These are phyloP conservation scores for Colletotrichum truncatum DNA, from an alignment of 2,329 filamentous ascomycete genomes.

Conservation along the genomic window DNA sequence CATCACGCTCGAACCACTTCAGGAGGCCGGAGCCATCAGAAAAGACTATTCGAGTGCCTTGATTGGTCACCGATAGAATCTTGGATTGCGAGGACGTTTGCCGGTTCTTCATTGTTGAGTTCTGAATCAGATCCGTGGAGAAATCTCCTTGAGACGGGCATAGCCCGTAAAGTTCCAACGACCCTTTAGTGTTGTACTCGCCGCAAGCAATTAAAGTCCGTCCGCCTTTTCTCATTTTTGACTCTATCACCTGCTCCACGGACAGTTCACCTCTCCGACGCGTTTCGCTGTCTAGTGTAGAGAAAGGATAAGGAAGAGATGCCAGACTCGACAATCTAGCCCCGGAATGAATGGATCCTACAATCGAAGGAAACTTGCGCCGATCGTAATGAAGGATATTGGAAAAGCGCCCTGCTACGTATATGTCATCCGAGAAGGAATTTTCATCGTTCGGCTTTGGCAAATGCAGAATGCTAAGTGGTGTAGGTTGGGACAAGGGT, in stretches of 20 bases:
- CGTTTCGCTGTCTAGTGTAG: constrained; percentile 68
- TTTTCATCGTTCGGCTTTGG: constrained; percentile 61
- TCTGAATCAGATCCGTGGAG: constrained; percentile 39
- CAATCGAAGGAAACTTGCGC: constrained; percentile 80
- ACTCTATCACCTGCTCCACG: constrained; percentile 59
- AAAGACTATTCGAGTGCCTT: constrained; percentile 84
- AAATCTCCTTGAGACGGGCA: constrained; percentile 31
- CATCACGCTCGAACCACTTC: constrained; percentile 93
- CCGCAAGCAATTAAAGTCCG: constrained; percentile 83
- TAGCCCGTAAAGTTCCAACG: constrained; percentile 85
- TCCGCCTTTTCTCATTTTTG: constrained; percentile 62
- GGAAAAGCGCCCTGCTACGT: constrained; percentile 88
- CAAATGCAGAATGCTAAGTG: constrained; percentile 84
- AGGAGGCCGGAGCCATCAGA: constrained; percentile 86
- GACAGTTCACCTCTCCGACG: constrained; percentile 65
- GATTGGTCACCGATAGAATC: constrained; percentile 80
- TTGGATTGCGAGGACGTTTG: constrained; percentile 85
- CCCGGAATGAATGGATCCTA: constrained; percentile 84
- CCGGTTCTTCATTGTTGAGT: constrained; percentile 76
- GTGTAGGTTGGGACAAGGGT: constrained; percentile 80
- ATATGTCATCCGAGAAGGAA: constrained; percentile 79
- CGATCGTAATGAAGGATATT: constrained; percentile 91
- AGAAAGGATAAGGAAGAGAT: constrained; percentile 74
- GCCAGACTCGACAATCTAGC: constrained; percentile 79
- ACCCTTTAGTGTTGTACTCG: constrained; percentile 91